A percentile compares a stretch with the other conserved stretches of the same genome.
phyloP scores from a whole-genome alignment of 2,329 filamentous ascomycete species.

The Calonectria ilicicola region DNA sequence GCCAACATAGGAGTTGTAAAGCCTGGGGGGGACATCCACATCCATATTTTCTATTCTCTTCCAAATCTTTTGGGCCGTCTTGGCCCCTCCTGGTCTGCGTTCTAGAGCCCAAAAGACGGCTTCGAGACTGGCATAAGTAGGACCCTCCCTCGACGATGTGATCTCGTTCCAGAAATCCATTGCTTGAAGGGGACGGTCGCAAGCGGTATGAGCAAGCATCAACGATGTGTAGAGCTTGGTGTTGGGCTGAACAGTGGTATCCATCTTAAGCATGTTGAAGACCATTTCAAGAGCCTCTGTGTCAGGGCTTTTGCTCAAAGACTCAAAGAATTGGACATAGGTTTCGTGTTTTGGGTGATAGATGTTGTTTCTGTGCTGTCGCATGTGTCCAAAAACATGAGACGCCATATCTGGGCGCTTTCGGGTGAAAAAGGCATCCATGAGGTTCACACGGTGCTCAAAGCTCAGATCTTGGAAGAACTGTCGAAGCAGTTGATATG shows the following conservation, averaged over 20 bases:
- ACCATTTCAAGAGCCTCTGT: slow-evolving; percentile 77
- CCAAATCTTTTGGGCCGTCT: slow-evolving; percentile 77
- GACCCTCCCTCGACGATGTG: slow-evolving; percentile 85
- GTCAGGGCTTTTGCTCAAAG: slow-evolving; percentile 70
- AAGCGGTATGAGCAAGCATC: slow-evolving; percentile 86
- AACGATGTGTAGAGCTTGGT: slow-evolving; percentile 85
- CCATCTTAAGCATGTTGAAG: slow-evolving; percentile 95
- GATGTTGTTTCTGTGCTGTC: slow-evolving; percentile 73
- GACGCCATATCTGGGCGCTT: slow-evolving; percentile 86
- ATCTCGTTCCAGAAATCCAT: slow-evolving; percentile 89
- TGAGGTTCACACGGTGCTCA: slow-evolving; percentile 75
- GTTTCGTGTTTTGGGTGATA: slow-evolving; percentile 78
- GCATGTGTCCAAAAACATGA: slow-evolving; percentile 93
- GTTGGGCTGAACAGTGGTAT: slow-evolving; percentile 80
- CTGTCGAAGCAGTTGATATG: slow-evolving; percentile 74
- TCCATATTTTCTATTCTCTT: slow-evolving; percentile 78
- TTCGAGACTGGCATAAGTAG: slow-evolving; percentile 82
- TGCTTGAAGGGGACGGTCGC: slow-evolving; percentile 73
- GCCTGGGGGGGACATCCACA: slow-evolving; percentile 77
- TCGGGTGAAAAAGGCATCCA: slow-evolving; percentile 85
- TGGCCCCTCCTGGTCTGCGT: slow-evolving; percentile 66
- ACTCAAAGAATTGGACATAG: slow-evolving; percentile 83
- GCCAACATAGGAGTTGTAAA: slow-evolving; percentile 83
- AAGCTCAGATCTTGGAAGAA: slow-evolving; percentile 76
- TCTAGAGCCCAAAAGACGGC: slow-evolving; percentile 87